phyloP scores from a whole-genome alignment of 2,329 filamentous ascomycete species.

The Daldinia eschscholtzii region DNA sequence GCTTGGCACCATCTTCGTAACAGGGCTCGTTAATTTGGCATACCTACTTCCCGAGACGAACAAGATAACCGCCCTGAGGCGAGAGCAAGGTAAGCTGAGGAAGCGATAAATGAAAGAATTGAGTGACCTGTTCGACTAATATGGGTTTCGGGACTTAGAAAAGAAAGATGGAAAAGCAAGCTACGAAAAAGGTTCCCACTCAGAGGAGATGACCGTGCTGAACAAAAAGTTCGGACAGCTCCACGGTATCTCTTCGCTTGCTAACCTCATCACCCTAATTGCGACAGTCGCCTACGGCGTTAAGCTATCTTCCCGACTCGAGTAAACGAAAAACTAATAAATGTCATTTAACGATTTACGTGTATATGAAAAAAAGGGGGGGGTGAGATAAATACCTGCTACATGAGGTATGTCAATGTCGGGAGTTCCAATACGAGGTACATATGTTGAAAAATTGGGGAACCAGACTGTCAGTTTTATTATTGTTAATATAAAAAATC shows the following conservation, averaged over 20 bases:
- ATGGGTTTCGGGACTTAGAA: conserved; percentile 62
- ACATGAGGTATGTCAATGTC: not conserved
- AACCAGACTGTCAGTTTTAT: conserved; percentile 37
- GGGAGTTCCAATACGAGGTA: not conserved
- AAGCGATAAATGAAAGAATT: not conserved
- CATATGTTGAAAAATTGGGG: not conserved
- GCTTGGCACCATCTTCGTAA: conserved; percentile 76
- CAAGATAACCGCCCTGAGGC: conserved; percentile 79
- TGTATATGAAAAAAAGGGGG: conserved; percentile 25
- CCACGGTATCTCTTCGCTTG: conserved; percentile 83
- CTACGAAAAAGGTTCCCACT: conserved; percentile 83
- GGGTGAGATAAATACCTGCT: conserved; percentile 16
- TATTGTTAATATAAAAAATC: conserved; percentile 9
- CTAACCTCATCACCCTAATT: conserved; percentile 80
- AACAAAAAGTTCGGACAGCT: conserved; percentile 84
- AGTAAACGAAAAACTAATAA: conserved; percentile 50
- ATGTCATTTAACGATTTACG: conserved; percentile 25
- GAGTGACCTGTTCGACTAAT: conserved; percentile 37
- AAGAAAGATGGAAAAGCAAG: conserved; percentile 90
- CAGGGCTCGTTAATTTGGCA: conserved; percentile 76
- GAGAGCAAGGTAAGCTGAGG: conserved; percentile 76
- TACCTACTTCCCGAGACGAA: conserved; percentile 82
- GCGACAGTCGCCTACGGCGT: conserved; percentile 83
- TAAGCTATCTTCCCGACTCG: conserved; percentile 74
- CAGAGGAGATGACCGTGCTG: conserved; percentile 82